Percentiles rank a stretch among this genome's conserved stretches.
These are phyloP conservation scores for Saccharomyces hybrid DNA, from an alignment of 1,139 yeast genomes.

Conservation along the genomic window DNA sequence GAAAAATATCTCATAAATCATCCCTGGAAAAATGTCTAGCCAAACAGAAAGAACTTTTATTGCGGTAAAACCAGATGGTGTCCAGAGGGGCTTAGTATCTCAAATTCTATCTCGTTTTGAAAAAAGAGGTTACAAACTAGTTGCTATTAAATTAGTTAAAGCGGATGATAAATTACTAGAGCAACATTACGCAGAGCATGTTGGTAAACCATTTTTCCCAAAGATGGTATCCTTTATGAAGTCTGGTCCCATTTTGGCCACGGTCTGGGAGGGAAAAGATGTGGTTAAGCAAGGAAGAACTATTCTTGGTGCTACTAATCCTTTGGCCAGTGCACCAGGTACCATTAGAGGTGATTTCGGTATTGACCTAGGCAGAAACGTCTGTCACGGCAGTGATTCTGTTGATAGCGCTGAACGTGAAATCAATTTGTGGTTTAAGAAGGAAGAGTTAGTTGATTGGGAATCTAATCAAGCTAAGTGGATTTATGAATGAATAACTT, in stretches of 20 bases:
- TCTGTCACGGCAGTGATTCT: conserved; percentile 98
- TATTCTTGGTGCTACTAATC: conserved; percentile 98
- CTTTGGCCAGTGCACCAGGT: conserved; percentile 94
- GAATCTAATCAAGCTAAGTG: conserved; percentile 75
- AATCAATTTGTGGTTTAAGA: conserved; percentile 95
- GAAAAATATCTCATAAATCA: neutral
- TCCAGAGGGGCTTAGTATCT: conserved; percentile 95
- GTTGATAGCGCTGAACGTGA: conserved; percentile 97
- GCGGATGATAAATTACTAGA: conserved; percentile 86
- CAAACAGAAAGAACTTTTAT: conserved; percentile 88
- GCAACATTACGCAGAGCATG: conserved; percentile 93
- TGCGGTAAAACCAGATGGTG: conserved; percentile 99
- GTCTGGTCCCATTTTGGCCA: conserved; percentile 97
- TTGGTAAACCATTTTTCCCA: conserved; percentile 96
- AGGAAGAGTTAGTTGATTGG: conserved; percentile 92
- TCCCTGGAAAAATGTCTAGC: neutral
- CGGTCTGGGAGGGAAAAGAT: conserved; percentile 99
- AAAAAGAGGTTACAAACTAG: conserved; percentile 95
- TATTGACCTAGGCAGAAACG: conserved; percentile 98
- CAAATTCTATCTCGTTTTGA: conserved; percentile 90
- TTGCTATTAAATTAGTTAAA: conserved; percentile 83
- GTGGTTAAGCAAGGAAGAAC: conserved; percentile 98
- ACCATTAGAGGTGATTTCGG: conserved; percentile 98
- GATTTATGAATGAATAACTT: conserved; percentile 73
- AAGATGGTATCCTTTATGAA: conserved; percentile 90